These are phyloP conservation scores for Gossypium schwendimanii DNA, from an alignment of 441 rosid species.

Conservation along the genomic window DNA sequence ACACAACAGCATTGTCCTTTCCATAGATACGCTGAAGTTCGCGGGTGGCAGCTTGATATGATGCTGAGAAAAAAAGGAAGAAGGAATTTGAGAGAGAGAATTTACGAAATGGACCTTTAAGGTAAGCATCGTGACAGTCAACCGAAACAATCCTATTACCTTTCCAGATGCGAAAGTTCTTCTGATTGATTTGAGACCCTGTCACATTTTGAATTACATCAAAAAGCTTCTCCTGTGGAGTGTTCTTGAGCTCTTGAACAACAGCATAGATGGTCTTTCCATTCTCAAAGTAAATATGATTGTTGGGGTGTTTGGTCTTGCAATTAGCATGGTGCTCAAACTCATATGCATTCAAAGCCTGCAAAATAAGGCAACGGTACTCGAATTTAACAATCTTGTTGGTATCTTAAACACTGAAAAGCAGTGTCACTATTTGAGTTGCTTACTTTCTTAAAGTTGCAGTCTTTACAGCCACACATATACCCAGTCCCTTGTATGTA, in stretches of 20 bases:
- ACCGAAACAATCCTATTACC: constrained; percentile 17
- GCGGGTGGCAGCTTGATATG: constrained; percentile 41
- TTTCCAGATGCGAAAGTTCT: constrained; percentile 39
- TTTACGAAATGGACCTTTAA: neutral
- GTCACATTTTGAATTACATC: constrained; percentile 37
- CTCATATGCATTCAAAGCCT: constrained; percentile 46
- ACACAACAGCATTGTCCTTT: constrained; percentile 24
- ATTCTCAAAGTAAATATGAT: constrained; percentile 45
- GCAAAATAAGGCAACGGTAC: constrained; percentile 9
- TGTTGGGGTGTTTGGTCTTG: constrained; percentile 53
- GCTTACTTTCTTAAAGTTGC: constrained; percentile 34
- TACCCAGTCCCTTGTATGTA: constrained; percentile 39
- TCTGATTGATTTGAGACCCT: constrained; percentile 38
- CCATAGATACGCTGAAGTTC: constrained; percentile 47
- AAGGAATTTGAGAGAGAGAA: constrained; percentile 6
- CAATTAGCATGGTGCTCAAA: constrained; percentile 49
- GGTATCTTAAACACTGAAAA: neutral
- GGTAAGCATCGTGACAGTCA: neutral
- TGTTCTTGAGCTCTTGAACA: constrained; percentile 47
- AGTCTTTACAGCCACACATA: constrained; percentile 40
- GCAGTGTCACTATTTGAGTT: neutral
- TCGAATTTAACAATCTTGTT: neutral
- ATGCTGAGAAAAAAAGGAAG: constrained; percentile 28
- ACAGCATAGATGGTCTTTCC: constrained; percentile 48
- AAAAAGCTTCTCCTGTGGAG: constrained; percentile 38